phyloP scores from a whole-genome alignment of 2,329 filamentous ascomycete genomes.

The Didymella sp. region DNA sequence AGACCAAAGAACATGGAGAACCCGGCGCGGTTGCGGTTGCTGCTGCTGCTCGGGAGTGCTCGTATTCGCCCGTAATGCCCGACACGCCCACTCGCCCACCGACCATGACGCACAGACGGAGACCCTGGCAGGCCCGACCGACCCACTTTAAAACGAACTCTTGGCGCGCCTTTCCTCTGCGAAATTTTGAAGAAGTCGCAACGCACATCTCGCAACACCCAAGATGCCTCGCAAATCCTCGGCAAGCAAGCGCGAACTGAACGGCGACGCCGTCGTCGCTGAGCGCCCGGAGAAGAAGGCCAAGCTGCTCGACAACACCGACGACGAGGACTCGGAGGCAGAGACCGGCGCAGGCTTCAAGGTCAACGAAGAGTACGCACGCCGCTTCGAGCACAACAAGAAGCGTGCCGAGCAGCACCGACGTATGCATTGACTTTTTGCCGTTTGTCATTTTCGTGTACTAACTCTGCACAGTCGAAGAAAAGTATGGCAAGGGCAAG shows the following conservation, averaged over 20 bases:
- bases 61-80: slow-evolving; percentile 28
- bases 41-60: slow-evolving; percentile 12
- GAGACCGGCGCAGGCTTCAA: slow-evolving; percentile 60
- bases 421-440: slow-evolving; percentile 64
- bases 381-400: slow-evolving; percentile 94
- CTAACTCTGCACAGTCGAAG: slow-evolving; percentile 69
- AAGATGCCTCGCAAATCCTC: slow-evolving; percentile 36
- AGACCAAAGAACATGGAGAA: slow-evolving; percentile 12
- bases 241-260: slow-evolving; percentile 38
- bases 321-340: slow-evolving; percentile 38
- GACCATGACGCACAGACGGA: slow-evolving; percentile 30
- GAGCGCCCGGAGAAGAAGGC: slow-evolving; percentile 46
- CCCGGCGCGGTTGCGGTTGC: slow-evolving; percentile 15
- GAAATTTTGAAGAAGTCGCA: slow-evolving; percentile 34
- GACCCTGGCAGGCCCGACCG: slow-evolving; percentile 5
- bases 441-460: no score
- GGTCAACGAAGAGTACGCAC: slow-evolving; percentile 90
- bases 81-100: slow-evolving; percentile 15
- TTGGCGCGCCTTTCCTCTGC: slow-evolving; percentile 24
- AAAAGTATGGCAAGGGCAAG: slow-evolving; percentile 73
- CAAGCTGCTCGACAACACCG: slow-evolving; percentile 49
- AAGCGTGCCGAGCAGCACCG: slow-evolving; percentile 86
- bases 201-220: slow-evolving; percentile 6
- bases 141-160: slow-evolving; percentile 19
- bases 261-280: slow-evolving; percentile 21